Evolutionary conservation across 2,329 filamentous ascomycete species (phyloP), one percentile per base, ranked within the genome.

Genomic region (Alternaria atra): DNA sequence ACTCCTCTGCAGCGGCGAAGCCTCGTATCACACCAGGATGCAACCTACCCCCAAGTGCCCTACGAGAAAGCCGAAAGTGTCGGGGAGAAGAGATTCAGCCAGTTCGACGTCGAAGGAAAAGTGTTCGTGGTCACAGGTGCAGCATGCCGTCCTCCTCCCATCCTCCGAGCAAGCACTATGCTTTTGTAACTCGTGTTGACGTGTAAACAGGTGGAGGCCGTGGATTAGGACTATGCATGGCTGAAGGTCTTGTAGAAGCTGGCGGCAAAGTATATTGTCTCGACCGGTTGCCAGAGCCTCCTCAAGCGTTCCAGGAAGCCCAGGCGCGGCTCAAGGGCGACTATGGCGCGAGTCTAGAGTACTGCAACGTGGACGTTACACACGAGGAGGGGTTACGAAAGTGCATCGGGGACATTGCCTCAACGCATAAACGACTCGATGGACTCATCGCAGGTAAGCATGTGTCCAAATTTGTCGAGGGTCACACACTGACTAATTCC

Each of bases 331-430:
- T 90, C 30, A 80, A 80, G 7, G 77, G 83, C 34, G 86, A 90
- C 70, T 84, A 91, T 27, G 86, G 84, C 63, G 89, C 88, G 5
- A 85, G 84, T 46, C 78, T 95, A 39, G 84, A 87, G 58, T 97
- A 96, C 81, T 89, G 90, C 73, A 87, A 89, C 61, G 87, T 93
- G 52, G 92, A 97, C 76, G 92, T 97, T 9, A 87, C 91, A 20
- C 86, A 94, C 70, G 87, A 89, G 32, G 81, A 84, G 3, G 77
- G 83, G 37, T 83, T 97, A 47, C 89, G 93, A 73, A 80, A 80
- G 23, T 84, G 91, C 43, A 84, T 96, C 58, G 83, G 84, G 64
- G 81, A 79, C 6, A 94, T 97, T 65, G 91, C 89, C 8, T 83
- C 88, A 40, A 77, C 85, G 60, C 86, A 91, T 63, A 88, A 90